Evolutionary conservation across 495 filamentous ascomycete species (phyloP).

Genomic region (Neohortaea acidophila): DNA sequence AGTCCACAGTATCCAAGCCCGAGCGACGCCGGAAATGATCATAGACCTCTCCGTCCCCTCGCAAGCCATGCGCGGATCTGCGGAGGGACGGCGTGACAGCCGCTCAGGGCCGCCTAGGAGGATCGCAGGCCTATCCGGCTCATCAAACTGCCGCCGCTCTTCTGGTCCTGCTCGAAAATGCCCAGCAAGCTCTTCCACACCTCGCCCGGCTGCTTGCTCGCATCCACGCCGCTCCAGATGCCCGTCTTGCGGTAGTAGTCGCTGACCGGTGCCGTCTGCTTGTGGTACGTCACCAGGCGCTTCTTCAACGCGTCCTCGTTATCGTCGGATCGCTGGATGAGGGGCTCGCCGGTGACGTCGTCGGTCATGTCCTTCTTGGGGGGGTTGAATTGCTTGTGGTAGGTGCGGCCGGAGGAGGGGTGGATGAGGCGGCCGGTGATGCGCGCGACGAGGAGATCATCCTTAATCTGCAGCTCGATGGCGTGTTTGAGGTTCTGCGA

Average conservation of each 20-base stretch:
- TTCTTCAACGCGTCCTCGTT: conserved; percentile 96
- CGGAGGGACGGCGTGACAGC: too few species aligned
- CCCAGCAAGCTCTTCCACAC: conserved; percentile 87
- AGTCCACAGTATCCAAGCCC: too few species aligned
- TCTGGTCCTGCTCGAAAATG: conserved; percentile 52
- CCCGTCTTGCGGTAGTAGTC: conserved; percentile 92
- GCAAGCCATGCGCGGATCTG: too few species aligned
- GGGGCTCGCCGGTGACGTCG: conserved; percentile 88
- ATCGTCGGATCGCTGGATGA: conserved; percentile 93
- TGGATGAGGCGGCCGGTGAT: conserved; percentile 95
- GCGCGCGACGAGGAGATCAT: conserved; percentile 77
- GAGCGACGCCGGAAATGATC: too few species aligned
- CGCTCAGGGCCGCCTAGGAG: too few species aligned
- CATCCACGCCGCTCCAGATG: conserved; percentile 93
- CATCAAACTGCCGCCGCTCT: conserved; percentile 26
- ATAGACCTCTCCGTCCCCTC: too few species aligned
- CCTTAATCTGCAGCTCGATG: conserved; percentile 92
- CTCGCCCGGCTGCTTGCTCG: conserved; percentile 86
- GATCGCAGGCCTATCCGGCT: conserved; percentile 34
- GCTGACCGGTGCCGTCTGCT: conserved; percentile 83
- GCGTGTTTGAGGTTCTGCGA: conserved; percentile 78
- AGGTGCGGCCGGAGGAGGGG: conserved; percentile 86
- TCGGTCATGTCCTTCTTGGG: conserved; percentile 88
- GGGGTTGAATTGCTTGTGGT: conserved; percentile 99
- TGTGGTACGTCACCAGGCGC: conserved; percentile 82